Percentiles rank a stretch among this genome's conserved stretches.
Evolutionary conservation across 1,284 basidiomycete species (phyloP).

Genomic region (Malassezia vespertilionis): DNA sequence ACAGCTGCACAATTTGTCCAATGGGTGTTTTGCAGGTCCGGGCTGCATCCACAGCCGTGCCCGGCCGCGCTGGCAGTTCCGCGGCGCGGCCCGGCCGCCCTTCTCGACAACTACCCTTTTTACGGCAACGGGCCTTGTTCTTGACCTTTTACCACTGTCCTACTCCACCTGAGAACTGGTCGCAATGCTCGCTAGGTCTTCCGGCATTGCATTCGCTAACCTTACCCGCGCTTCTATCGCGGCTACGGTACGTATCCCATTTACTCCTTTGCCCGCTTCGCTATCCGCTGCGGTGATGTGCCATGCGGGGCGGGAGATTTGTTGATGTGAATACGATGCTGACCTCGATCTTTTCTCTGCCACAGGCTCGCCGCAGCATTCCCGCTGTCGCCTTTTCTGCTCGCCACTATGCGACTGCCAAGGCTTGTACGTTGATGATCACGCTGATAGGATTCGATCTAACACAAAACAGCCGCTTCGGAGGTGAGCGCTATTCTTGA

Average conservation of each 20-base stretch:
- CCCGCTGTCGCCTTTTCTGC: conserved; percentile 27
- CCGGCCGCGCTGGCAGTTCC: conserved; percentile 14
- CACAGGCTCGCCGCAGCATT: conserved; percentile 54
- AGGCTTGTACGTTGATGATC: conserved; percentile 62
- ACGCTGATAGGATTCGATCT: background rate
- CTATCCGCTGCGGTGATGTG: background rate
- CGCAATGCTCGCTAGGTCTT: conserved; percentile 43
- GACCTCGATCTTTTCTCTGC: background rate
- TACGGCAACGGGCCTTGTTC: conserved; percentile 9
- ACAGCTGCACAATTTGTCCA: conserved; percentile 9
- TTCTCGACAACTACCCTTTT: background rate
- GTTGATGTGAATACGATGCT: background rate
- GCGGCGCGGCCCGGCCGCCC: conserved; percentile 13
- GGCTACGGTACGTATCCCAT: conserved; percentile 31
- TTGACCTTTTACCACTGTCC: conserved; percentile 15
- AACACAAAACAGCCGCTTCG: conserved; percentile 64
- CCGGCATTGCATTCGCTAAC: conserved; percentile 43
- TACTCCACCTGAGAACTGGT: conserved; percentile 16
- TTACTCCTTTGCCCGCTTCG: background rate
- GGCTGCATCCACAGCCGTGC: conserved; percentile 7
- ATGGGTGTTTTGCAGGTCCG: conserved; percentile 6
- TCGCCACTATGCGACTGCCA: conserved; percentile 82
- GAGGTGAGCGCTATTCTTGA: conserved; percentile 99
- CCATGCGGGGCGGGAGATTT: background rate
- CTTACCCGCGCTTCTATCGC: conserved; percentile 39